A percentile compares a stretch with the other conserved stretches of the same genome.
Conservation (phyloP, 805 yeast genomes). For the Metschnikowia lochheadii region DNA sequence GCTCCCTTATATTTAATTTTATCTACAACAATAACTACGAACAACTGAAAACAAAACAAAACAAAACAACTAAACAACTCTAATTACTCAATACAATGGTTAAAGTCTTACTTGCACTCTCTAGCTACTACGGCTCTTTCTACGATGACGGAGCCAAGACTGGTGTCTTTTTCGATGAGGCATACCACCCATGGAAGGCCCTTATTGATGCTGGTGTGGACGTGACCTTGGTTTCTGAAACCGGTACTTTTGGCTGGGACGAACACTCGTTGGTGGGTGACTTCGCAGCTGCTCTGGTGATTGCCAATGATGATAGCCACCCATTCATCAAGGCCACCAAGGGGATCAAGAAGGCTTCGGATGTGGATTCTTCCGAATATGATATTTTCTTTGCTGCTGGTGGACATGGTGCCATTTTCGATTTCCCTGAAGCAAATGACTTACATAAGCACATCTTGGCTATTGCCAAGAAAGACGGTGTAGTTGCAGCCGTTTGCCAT, state of each 20-base stretch:
- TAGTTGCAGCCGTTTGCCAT: constrained; percentile 64
- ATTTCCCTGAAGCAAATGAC: constrained; percentile 49
- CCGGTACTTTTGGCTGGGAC: constrained; percentile 55
- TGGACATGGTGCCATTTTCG: constrained; percentile 62
- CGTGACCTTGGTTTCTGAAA: constrained; percentile 56
- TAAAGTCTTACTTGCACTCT: constrained; percentile 42
- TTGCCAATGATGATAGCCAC: constrained; percentile 35
- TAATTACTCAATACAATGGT: constrained; percentile 16
- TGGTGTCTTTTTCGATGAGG: constrained; percentile 60
- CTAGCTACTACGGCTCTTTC: constrained; percentile 43
- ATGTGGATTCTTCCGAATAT: constrained; percentile 46
- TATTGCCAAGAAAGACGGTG: constrained; percentile 50
- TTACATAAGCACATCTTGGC: constrained; percentile 44
- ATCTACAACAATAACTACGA: too few species aligned
- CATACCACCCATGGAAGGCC: constrained; percentile 52
- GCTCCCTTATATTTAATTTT: too few species aligned
- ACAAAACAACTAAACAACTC: background rate
- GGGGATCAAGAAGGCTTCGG: constrained; percentile 44
- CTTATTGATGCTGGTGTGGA: constrained; percentile 47
- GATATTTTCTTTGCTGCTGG: constrained; percentile 58
- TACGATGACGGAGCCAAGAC: constrained; percentile 55
- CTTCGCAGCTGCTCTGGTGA: constrained; percentile 41
- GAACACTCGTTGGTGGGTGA: constrained; percentile 45
- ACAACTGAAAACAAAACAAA: background rate
- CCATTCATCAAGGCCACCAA: constrained; percentile 34